phyloP scores from a whole-genome alignment of 345 rosid species.

The Citropsis articulata region DNA sequence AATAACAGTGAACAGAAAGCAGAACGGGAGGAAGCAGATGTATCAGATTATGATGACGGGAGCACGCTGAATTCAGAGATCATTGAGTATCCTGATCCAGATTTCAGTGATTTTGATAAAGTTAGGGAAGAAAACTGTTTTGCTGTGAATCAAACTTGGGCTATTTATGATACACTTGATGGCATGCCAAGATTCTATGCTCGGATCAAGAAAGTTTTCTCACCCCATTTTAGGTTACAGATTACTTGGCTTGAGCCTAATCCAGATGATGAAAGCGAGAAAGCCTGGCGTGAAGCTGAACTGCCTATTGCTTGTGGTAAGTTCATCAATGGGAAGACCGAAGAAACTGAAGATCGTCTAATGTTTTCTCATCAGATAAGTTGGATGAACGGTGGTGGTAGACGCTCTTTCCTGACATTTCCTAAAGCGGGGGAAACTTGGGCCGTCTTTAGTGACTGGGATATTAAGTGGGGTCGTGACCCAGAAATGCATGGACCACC shows the following conservation, averaged over 20 bases:
- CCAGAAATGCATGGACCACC: conserved; percentile 45
- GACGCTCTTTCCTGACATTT: conserved; percentile 34
- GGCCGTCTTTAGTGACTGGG: conserved; percentile 83
- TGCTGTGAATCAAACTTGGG: conserved; percentile 77
- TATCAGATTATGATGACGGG: conserved; percentile 14
- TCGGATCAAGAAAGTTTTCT: conserved; percentile 45
- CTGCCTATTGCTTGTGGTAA: conserved; percentile 72
- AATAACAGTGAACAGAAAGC: conserved; percentile 21
- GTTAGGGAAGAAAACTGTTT: conserved; percentile 40
- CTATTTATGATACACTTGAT: conserved; percentile 68
- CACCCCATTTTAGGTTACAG: conserved; percentile 52
- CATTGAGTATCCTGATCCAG: conserved; percentile 56
- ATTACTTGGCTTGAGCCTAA: conserved; percentile 74
- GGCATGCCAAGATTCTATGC: conserved; percentile 90
- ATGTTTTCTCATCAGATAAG: conserved; percentile 69
- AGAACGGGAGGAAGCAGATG: conserved; percentile 23
- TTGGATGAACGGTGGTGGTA: conserved; percentile 12
- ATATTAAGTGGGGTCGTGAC: conserved; percentile 47
- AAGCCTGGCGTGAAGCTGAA: conserved; percentile 35
- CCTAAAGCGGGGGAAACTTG: conserved; percentile 81
- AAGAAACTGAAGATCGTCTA: conserved; percentile 36
- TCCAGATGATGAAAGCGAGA: conserved; percentile 30
- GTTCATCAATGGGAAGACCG: conserved; percentile 35
- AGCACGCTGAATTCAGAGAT: conserved; percentile 5
- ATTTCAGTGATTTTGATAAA: conserved; percentile 66